Base-by-base conservation (phyloP, 139 green algal species). In the Diplosphaera chodatii region DNA sequence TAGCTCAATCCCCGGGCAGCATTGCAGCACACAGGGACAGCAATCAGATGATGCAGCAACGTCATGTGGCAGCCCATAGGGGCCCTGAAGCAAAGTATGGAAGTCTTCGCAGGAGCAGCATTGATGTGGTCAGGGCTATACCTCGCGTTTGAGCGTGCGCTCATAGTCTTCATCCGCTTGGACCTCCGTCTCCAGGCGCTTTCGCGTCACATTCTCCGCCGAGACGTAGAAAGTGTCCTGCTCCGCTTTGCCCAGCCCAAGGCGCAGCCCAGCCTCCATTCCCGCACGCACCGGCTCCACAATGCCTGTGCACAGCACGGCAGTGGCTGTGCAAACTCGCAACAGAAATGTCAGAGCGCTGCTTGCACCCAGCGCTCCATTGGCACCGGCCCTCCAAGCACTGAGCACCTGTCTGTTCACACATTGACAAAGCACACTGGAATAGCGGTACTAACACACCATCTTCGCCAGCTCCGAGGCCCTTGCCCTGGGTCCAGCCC, bases 171-270 rank as follows among this genome's bases (percentile, higher is more conserved):
- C 91, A 16, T 90, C 82, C 4, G 86, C 87, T 66, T 91, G 87
- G n/a, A 97, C 77, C 79, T 97, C 92, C 1, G 84, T 76, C 41
- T 96, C 89, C 30, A 97, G 77, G 62, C 78, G 80, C 68, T 83
- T 86, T 21, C 91, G 83, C 27, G 82, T 71, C 0, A 96, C 74
- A 29, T 88, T 83, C 62, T 92, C 90, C 30, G 85, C 86, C 18
- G 77, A 74, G 0, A 86, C 94, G 85, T 87, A 94, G 59, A 84
- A 77, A 55, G 88, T 72, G 55, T 97, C 91, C 78, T 93, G 64
- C 80, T 91, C 77, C 67, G 86, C 78, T 77, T 96, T 94, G 64
- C 92, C 92, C 31, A 97, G 70, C 0, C 92, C 92, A 40, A 94
- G 75, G 4, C 88, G 77, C 21, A 85, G 71, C 32, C 86, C 84